These are phyloP conservation scores for Solanum acaule DNA, from an alignment of 257 asterid genomes.

Conservation along the genomic window DNA sequence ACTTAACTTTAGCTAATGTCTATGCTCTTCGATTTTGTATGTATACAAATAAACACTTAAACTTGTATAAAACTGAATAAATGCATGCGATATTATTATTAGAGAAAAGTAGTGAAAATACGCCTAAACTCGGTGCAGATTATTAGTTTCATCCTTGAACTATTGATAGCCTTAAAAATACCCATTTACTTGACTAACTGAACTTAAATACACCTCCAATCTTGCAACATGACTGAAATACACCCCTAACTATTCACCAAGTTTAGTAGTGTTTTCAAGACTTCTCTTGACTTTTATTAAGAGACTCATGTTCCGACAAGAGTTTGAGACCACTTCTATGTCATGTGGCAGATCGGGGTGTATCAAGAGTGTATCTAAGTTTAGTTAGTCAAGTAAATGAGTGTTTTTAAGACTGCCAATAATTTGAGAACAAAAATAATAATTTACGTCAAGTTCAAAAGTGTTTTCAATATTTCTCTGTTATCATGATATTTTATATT, in stretches of 20 bases:
- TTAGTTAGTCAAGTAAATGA: not conserved
- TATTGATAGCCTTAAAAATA: not conserved
- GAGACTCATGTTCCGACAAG: not conserved
- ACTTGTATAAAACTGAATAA: no score
- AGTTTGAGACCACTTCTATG: not conserved
- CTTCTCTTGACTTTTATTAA: no score
- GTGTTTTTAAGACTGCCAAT: no score
- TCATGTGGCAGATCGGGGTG: not conserved
- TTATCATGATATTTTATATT: no score
- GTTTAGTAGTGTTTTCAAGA: no score
- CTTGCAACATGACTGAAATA: no score
- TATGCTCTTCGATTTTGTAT: not conserved
- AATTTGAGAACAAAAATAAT: rapidly evolving
- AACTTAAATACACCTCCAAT: no score
- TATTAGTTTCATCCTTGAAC: not conserved
- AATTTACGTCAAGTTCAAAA: rapidly evolving
- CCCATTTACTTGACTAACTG: not conserved
- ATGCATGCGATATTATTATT: no score
- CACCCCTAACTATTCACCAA: not conserved
- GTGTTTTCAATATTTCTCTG: no score
- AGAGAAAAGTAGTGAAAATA: not conserved
- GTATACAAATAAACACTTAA: no score
- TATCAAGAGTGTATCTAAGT: no score
- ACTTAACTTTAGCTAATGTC: no score
- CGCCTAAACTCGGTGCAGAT: rapidly evolving